Percentiles rank a stretch among this genome's conserved stretches.
These are phyloP conservation scores for Quercus wislizeni DNA, from an alignment of 306 rosid genomes.

Conservation along the genomic window DNA sequence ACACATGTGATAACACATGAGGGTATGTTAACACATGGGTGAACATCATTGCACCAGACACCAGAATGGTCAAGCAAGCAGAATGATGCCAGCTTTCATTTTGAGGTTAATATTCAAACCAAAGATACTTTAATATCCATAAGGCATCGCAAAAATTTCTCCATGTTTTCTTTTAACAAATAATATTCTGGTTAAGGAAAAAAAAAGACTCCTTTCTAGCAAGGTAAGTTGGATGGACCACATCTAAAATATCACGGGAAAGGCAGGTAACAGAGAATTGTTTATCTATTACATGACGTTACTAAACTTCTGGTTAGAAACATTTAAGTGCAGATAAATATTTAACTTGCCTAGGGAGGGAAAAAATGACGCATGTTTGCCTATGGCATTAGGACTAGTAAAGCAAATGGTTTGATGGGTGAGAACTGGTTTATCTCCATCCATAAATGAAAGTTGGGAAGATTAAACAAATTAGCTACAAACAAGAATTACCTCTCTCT, in stretches of 20 bases:
- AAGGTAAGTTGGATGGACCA: background rate
- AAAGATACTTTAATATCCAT: background rate
- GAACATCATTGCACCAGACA: background rate
- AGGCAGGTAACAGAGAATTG: background rate
- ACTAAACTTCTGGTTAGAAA: background rate
- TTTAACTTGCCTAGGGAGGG: background rate
- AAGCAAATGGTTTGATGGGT: background rate
- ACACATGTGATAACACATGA: too few relatives aligned
- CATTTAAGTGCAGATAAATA: background rate
- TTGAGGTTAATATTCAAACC: background rate
- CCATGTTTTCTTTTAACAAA: background rate
- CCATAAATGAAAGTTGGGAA: background rate
- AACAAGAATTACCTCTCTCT: slow-evolving; percentile 57
- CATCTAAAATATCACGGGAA: background rate
- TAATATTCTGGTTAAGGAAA: background rate
- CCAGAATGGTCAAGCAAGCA: background rate
- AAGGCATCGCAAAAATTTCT: background rate
- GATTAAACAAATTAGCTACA: background rate
- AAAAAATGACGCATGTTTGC: background rate
- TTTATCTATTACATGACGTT: background rate
- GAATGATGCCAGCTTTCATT: background rate
- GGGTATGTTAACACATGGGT: background rate
- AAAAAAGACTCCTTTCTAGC: background rate
- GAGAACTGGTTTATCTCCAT: background rate
- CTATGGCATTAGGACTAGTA: background rate